These are phyloP conservation scores for Cladosporium colombiae DNA, from an alignment of 2,329 filamentous ascomycete species.

Conservation along the genomic window DNA sequence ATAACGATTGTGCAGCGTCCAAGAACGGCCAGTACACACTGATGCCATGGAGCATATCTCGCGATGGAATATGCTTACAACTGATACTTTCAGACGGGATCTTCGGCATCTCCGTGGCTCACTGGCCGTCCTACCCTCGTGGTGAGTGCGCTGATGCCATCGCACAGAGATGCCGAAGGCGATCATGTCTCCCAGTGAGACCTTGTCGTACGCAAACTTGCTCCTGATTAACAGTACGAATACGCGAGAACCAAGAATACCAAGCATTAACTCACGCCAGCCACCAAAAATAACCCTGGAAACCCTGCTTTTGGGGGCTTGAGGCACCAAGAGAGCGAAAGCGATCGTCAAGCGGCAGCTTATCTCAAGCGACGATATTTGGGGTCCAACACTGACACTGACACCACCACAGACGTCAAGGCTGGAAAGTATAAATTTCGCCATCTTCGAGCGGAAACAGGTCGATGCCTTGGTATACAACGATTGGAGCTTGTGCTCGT, in stretches of 20 bases:
- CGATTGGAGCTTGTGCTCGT: neutral
- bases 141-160: neutral
- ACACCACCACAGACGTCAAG: neutral
- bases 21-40: neutral
- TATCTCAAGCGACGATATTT: constrained; percentile 11
- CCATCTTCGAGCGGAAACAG: neutral
- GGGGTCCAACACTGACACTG: neutral
- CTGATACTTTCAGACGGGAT: neutral
- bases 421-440: neutral
- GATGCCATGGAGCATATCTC: neutral
- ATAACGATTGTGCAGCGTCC: neutral
- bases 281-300: constrained; percentile 15
- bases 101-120: neutral
- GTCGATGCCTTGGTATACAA: neutral
- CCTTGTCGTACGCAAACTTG: neutral
- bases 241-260: constrained; percentile 3
- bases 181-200: neutral
- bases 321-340: constrained; percentile 7
- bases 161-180: neutral
- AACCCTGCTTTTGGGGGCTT: neutral
- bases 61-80: neutral
- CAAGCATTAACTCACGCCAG: neutral
- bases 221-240: neutral
- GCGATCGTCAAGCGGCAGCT: constrained; percentile 16
- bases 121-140: neutral